phyloP scores from a whole-genome alignment of 768 basidiomycete genomes.

The Mycena kentingensis region DNA sequence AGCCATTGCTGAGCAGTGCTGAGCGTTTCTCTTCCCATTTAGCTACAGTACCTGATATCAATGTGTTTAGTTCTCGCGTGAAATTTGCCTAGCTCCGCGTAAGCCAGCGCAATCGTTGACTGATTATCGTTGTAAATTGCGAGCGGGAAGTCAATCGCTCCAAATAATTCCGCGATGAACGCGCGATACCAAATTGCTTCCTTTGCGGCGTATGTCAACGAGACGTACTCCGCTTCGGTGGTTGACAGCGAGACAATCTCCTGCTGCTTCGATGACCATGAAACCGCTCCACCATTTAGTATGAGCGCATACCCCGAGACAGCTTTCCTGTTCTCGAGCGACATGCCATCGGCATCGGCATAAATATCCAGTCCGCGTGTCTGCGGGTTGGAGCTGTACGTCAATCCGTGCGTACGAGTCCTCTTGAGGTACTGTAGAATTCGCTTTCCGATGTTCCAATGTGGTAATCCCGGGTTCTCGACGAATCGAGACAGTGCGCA shows the following conservation, averaged over 20 bases:
- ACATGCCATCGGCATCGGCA: background rate
- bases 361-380: background rate
- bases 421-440: background rate
- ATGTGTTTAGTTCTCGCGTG: background rate
- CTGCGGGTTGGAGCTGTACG: background rate
- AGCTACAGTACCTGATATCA: too few relatives aligned
- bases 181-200: conserved; percentile 28
- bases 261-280: conserved; percentile 31
- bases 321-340: background rate
- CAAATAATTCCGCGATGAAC: conserved; percentile 20
- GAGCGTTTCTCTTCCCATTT: too few relatives aligned
- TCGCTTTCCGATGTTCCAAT: background rate
- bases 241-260: conserved; percentile 11
- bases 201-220: background rate
- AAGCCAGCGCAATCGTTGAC: background rate
- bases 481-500: background rate
- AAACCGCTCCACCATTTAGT: conserved; percentile 22
- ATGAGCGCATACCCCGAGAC: background rate
- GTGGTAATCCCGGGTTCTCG: background rate
- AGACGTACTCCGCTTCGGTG: background rate
- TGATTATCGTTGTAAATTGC: conserved; percentile 1
- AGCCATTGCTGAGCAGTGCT: too few relatives aligned
- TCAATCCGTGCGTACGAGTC: background rate
- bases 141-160: conserved; percentile 8
- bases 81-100: background rate